phyloP scores from a whole-genome alignment of 1,284 basidiomycete genomes.

The Tilletia caries region DNA sequence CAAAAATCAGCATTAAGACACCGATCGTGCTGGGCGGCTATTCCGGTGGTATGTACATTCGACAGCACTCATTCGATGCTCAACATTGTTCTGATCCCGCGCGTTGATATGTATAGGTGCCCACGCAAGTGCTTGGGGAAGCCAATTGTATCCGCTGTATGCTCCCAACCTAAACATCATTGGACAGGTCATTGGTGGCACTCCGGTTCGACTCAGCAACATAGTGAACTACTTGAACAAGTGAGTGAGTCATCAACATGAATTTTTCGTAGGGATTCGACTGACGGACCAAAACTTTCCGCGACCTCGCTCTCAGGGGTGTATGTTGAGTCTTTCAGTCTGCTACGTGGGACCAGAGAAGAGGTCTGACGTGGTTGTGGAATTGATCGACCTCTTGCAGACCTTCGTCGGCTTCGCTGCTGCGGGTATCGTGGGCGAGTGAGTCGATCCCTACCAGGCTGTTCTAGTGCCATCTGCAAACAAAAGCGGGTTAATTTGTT shows the following conservation, averaged over 20 bases:
- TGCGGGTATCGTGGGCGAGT: constrained; percentile 32
- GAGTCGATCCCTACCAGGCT: not conserved
- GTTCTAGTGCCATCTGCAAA: not conserved
- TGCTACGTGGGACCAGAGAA: not conserved
- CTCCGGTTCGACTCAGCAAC: constrained; percentile 30
- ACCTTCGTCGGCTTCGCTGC: constrained; percentile 40
- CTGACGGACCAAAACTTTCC: no score
- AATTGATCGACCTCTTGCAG: not conserved
- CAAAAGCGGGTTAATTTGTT: constrained; percentile 19
- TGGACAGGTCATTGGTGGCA: constrained; percentile 26
- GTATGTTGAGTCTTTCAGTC: not conserved
- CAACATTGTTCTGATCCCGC: no score
- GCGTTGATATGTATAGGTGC: constrained; percentile 18
- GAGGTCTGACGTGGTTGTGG: not conserved
- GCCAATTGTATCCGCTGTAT: constrained; percentile 25
- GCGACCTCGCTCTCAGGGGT: no score
- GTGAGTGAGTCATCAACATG: no score
- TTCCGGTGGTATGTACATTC: constrained; percentile 25
- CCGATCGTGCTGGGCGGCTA: constrained; percentile 35
- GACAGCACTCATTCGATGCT: no score
- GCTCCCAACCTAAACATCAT: constrained; percentile 43
- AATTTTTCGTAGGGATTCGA: no score
- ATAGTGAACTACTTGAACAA: constrained; percentile 19
- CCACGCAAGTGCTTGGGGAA: constrained; percentile 36
- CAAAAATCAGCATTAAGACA: constrained; percentile 21